phyloP scores from a whole-genome alignment of 140 eudicot species.

The Anethum foeniculum region DNA sequence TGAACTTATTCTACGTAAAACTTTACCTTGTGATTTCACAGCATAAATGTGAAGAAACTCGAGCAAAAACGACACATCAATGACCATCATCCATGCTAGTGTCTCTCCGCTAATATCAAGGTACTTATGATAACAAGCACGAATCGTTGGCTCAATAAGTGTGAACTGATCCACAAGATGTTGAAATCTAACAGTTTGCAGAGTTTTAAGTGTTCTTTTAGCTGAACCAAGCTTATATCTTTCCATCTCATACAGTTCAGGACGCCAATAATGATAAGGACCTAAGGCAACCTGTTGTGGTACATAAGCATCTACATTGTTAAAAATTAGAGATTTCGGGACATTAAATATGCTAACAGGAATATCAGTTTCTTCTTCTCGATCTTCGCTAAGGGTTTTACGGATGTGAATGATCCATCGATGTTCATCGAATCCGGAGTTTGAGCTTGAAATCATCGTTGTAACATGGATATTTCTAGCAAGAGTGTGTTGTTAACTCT shows the following conservation, averaged over 20 bases:
- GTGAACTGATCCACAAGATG: constrained; percentile 4
- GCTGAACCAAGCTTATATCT: constrained; percentile 7
- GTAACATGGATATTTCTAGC: too few species aligned
- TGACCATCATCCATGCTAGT: constrained; percentile 40
- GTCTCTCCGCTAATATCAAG: constrained; percentile 30
- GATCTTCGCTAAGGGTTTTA: constrained; percentile 31
- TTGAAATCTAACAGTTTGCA: background rate
- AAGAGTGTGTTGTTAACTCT: background rate
- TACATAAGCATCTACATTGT: background rate
- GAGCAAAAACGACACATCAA: constrained; percentile 52
- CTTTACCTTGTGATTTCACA: background rate
- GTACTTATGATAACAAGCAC: constrained; percentile 45
- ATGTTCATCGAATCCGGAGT: constrained; percentile 24
- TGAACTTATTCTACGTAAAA: background rate
- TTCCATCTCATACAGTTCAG: constrained; percentile 6
- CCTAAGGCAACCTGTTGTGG: constrained; percentile 3
- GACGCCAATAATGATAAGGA: constrained; percentile 7
- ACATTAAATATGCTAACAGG: constrained; percentile 7
- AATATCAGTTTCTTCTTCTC: background rate
- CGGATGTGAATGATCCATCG: constrained; percentile 47
- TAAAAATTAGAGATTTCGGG: background rate
- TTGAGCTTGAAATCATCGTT: constrained; percentile 20
- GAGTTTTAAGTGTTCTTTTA: background rate
- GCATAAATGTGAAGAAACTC: constrained; percentile 22
- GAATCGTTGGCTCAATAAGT: constrained; percentile 24